These are phyloP conservation scores for Recurvomyces mirabilis DNA, from an alignment of 495 filamentous ascomycete species.

Conservation along the genomic window DNA sequence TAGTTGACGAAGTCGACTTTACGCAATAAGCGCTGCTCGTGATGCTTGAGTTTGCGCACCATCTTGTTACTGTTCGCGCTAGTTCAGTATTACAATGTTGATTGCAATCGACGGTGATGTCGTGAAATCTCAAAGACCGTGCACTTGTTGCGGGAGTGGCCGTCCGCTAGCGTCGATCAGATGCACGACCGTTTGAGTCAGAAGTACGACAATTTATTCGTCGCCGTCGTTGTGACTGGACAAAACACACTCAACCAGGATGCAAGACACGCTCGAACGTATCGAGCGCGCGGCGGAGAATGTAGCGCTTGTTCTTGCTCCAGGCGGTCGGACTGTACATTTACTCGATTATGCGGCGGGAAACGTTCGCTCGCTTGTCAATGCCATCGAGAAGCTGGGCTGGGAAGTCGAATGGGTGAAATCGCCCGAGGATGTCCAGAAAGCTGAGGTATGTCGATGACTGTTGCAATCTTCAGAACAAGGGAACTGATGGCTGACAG, in stretches of 20 bases:
- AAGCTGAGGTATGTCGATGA: constrained; percentile 58
- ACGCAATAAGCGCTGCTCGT: constrained; percentile 76
- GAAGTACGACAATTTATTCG: no score
- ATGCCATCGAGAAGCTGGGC: constrained; percentile 90
- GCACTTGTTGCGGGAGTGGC: background rate
- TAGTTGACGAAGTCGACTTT: constrained; percentile 96
- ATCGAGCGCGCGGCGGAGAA: no score
- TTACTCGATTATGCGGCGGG: constrained; percentile 79
- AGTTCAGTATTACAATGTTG: background rate
- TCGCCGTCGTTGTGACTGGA: no score
- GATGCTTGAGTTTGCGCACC: constrained; percentile 86
- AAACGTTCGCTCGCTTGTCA: constrained; percentile 88
- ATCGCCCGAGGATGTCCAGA: constrained; percentile 66
- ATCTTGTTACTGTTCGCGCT: constrained; percentile 33
- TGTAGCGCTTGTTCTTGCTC: no score
- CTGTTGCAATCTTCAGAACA: background rate
- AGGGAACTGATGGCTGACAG: constrained; percentile 23
- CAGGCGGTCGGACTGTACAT: constrained; percentile 80
- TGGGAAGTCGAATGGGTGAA: constrained; percentile 90
- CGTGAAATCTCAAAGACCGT: background rate
- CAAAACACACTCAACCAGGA: no score
- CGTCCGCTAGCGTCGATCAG: background rate
- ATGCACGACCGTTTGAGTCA: background rate
- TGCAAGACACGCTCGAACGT: no score
- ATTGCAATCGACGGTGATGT: background rate